These are phyloP conservation scores for Brassica nigra DNA, from an alignment of 345 rosid genomes.

Conservation along the genomic window DNA sequence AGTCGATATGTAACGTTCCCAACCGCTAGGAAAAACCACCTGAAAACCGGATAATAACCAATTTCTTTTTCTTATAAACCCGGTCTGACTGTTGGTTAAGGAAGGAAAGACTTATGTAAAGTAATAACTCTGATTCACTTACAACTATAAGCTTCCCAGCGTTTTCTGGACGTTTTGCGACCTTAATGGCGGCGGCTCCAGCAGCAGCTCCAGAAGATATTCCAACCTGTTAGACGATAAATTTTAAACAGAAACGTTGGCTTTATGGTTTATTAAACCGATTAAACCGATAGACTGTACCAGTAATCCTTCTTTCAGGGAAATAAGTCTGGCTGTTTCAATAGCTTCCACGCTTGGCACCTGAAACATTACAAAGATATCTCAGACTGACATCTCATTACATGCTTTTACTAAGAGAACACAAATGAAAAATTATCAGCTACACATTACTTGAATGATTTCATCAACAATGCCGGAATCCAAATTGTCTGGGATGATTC, in stretches of 20 bases:
- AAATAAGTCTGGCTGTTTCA: slow-evolving; percentile 58
- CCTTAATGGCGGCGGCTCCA: slow-evolving; percentile 58
- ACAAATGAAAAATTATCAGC: neutral
- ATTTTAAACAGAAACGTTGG: neutral
- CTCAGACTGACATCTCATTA: neutral
- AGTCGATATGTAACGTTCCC: slow-evolving; percentile 50
- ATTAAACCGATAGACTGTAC: slow-evolving; percentile 28
- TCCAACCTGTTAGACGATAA: slow-evolving; percentile 39
- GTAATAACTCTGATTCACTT: slow-evolving; percentile 32
- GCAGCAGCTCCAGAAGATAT: neutral
- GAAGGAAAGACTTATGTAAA: no score
- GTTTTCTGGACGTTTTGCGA: slow-evolving; percentile 66
- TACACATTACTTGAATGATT: slow-evolving; percentile 44
- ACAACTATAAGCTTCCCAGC: slow-evolving; percentile 68
- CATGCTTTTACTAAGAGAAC: neutral
- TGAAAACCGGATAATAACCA: slow-evolving; percentile 15
- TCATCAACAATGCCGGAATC: slow-evolving; percentile 48
- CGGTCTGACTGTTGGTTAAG: neutral
- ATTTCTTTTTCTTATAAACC: neutral
- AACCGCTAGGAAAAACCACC: slow-evolving; percentile 38
- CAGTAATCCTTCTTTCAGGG: slow-evolving; percentile 64
- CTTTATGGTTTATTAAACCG: neutral
- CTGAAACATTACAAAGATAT: slow-evolving; percentile 24
- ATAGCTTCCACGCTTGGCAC: slow-evolving; percentile 53
- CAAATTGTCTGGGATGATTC: slow-evolving; percentile 41